Evolutionary conservation across 306 rosid species (phyloP).

Genomic region (Malus domestica): ASM211411v1 NC_041793.1:2312501-2313000

Average conservation of each 20-base stretch:
- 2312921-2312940: background rate
- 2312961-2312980: constrained; percentile 16
- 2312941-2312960: constrained; percentile 11
- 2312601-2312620: too few species aligned
- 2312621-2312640: constrained; percentile 2
- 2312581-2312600: too few species aligned
- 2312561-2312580: too few species aligned
- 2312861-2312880: background rate
- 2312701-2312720: background rate
- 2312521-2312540: too few species aligned
- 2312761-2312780: background rate
- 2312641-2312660: constrained; percentile 5
- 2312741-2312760: background rate
- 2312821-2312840: background rate
- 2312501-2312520: too few species aligned
- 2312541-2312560: too few species aligned
- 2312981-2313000: constrained; percentile 10
- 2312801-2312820: background rate
- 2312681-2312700: background rate
- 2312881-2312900: background rate
- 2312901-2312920: constrained; percentile 1
- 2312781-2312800: background rate
- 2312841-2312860: background rate
- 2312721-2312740: background rate
- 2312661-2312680: background rate